These are phyloP conservation scores for Herpetomonas tarakana DNA, from an alignment of 208 protist species.

Conservation along the genomic window DNA sequence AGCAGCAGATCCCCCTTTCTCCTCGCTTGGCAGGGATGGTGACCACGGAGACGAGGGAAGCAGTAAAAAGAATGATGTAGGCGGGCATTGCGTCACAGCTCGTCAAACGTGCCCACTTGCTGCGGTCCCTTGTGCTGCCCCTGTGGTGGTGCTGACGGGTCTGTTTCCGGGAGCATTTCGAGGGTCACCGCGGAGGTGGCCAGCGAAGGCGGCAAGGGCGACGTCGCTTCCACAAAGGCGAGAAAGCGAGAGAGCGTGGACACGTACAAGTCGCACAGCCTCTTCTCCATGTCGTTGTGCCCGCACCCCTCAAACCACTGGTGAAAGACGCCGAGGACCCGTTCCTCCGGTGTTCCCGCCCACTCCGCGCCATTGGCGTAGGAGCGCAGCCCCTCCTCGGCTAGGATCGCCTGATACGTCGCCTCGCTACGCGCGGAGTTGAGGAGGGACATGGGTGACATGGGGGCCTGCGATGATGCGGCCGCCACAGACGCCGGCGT, in stretches of 20 bases:
- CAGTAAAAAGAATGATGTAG: too few relatives aligned
- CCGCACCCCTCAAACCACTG: conserved; percentile 46
- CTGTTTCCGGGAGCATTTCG: too few relatives aligned
- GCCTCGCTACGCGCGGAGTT: not conserved
- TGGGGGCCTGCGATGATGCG: too few relatives aligned
- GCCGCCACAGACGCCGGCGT: not conserved
- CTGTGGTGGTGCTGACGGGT: too few relatives aligned
- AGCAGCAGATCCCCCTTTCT: too few relatives aligned
- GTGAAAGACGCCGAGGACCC: conserved; percentile 26
- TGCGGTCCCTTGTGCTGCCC: too few relatives aligned
- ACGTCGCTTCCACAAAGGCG: conserved; percentile 10
- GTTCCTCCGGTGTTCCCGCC: conserved; percentile 3
- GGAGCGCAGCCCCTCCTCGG: conserved; percentile 9
- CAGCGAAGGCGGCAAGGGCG: conserved; percentile 13
- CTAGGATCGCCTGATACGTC: not conserved
- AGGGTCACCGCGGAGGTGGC: too few relatives aligned
- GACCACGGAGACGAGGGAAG: too few relatives aligned
- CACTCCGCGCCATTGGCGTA: not conserved
- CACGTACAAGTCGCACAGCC: conserved; percentile 14
- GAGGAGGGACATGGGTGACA: not conserved
- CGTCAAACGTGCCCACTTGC: too few relatives aligned
- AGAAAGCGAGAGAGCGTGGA: conserved; percentile 29
- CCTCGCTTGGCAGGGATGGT: too few relatives aligned
- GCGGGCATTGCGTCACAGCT: too few relatives aligned
- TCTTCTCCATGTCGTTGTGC: conserved; percentile 67